Evolutionary conservation across 306 rosid genomes (phyloP).

Genomic region (Urtica urens): DNA sequence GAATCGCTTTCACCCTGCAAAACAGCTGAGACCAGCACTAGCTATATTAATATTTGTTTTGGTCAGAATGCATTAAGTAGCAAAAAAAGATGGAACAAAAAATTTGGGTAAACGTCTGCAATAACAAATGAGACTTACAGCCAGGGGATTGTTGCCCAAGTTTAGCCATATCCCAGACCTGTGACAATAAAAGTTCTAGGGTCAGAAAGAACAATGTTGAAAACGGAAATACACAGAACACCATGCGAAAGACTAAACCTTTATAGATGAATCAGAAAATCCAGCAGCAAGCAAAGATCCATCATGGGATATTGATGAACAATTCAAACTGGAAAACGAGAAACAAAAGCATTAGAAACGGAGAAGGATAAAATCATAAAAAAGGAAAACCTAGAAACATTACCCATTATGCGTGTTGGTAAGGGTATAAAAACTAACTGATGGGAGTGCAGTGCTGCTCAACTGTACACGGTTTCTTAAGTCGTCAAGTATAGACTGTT

Average conservation of each 20-base stretch:
- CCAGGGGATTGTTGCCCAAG: slow-evolving; percentile 62
- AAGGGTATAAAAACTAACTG: slow-evolving; percentile 86
- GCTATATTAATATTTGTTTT: neutral
- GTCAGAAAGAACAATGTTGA: slow-evolving; percentile 9
- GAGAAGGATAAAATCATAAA: neutral
- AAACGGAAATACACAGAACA: neutral
- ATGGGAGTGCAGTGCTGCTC: slow-evolving; percentile 78
- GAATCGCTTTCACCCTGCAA: slow-evolving; percentile 65
- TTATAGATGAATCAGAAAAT: slow-evolving; percentile 84
- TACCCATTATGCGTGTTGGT: slow-evolving; percentile 85
- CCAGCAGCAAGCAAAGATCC: slow-evolving; percentile 97
- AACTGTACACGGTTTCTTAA: slow-evolving; percentile 94
- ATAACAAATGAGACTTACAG: slow-evolving; percentile 42
- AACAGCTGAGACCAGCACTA: slow-evolving; percentile 44
- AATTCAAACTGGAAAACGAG: slow-evolving; percentile 52
- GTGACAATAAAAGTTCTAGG: slow-evolving; percentile 14
- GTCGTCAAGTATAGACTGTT: slow-evolving; percentile 90
- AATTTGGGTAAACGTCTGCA: neutral
- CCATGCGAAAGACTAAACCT: slow-evolving; percentile 29
- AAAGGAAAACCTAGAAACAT: slow-evolving; percentile 8
- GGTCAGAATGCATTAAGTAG: neutral
- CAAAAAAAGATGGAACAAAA: too few relatives aligned
- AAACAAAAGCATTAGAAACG: slow-evolving; percentile 14
- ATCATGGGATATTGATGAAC: slow-evolving; percentile 84
- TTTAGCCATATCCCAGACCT: slow-evolving; percentile 99